Percentiles rank a stretch among this genome's conserved stretches.
These are phyloP conservation scores for Panaeolus cyanescens DNA, from an alignment of 768 basidiomycete species.

Conservation along the genomic window DNA sequence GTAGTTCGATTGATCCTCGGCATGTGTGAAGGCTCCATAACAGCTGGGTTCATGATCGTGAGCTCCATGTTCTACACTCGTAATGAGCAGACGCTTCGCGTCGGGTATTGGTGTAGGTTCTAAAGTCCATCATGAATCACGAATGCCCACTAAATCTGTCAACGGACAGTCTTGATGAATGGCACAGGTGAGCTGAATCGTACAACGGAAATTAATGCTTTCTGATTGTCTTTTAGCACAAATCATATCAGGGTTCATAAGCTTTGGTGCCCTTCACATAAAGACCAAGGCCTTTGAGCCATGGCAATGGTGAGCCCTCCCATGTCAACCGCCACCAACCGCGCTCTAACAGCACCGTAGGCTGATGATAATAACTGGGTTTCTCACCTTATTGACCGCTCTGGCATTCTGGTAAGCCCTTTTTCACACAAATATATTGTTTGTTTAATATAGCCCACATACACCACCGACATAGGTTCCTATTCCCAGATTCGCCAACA, in stretches of 20 bases:
- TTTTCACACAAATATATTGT: not conserved
- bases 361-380: conserved; percentile 74
- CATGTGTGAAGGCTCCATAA: conserved; percentile 71
- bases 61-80: conserved; percentile 80
- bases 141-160: not conserved
- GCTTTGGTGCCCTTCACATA: conserved; percentile 69
- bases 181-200: conserved; percentile 52
- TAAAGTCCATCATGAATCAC: not conserved
- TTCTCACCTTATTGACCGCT: conserved; percentile 54
- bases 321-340: not conserved
- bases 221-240: conserved; percentile 47
- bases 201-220: not conserved
- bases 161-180: conserved; percentile 64
- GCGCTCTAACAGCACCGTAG: conserved; percentile 21
- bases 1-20: conserved; percentile 67
- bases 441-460: not conserved
- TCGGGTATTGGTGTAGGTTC: conserved; percentile 77
- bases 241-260: conserved; percentile 68
- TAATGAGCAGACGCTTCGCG: conserved; percentile 64
- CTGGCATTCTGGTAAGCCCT: conserved; percentile 53
- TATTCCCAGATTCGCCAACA: conserved; percentile 77
- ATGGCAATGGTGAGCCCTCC: conserved; percentile 62
- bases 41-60: conserved; percentile 77
- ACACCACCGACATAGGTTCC: conserved; percentile 41
- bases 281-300: conserved; percentile 57